phyloP scores from a whole-genome alignment of 2,329 filamentous ascomycete genomes.

The Chrysosphaeria jannelii region DNA sequence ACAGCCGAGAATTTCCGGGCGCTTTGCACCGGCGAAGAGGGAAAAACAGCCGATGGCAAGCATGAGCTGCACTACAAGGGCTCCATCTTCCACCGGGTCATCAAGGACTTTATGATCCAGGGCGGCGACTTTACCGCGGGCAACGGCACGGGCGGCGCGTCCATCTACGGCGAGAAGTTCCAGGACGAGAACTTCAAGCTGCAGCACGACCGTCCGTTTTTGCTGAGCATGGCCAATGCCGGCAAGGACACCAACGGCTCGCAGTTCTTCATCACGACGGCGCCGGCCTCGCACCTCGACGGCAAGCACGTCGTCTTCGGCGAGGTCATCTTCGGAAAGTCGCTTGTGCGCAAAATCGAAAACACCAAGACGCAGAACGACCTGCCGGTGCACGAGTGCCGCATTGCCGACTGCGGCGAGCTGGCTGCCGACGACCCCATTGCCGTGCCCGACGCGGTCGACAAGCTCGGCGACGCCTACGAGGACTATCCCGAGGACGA shows the following conservation, averaged over 20 bases:
- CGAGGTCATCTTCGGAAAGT: constrained; percentile 79
- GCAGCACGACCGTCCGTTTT: constrained; percentile 78
- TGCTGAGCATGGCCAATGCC: constrained; percentile 94
- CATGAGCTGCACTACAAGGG: constrained; percentile 84
- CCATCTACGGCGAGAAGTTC: constrained; percentile 93
- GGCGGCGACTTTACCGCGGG: constrained; percentile 89
- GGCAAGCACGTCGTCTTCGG: constrained; percentile 91
- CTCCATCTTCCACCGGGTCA: constrained; percentile 79
- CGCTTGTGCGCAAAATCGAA: constrained; percentile 67
- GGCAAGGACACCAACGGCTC: constrained; percentile 86
- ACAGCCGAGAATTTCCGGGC: constrained; percentile 90
- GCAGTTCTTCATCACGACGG: constrained; percentile 94
- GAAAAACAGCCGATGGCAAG: constrained; percentile 49
- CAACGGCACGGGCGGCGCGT: constrained; percentile 87
- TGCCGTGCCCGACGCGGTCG: constrained; percentile 27
- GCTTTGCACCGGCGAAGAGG: constrained; percentile 88
- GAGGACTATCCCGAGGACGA: constrained; percentile 91
- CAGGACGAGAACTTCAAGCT: constrained; percentile 83
- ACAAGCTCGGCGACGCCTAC: constrained; percentile 66
- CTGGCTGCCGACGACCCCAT: constrained; percentile 41
- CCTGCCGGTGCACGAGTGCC: constrained; percentile 43
- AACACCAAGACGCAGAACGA: constrained; percentile 52
- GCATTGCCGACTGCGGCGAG: constrained; percentile 64
- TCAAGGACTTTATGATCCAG: constrained; percentile 98
- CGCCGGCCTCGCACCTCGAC: constrained; percentile 80